Conservation (phyloP, 2,329 filamentous ascomycete species). For the Nannizzia gypsea region DNA sequence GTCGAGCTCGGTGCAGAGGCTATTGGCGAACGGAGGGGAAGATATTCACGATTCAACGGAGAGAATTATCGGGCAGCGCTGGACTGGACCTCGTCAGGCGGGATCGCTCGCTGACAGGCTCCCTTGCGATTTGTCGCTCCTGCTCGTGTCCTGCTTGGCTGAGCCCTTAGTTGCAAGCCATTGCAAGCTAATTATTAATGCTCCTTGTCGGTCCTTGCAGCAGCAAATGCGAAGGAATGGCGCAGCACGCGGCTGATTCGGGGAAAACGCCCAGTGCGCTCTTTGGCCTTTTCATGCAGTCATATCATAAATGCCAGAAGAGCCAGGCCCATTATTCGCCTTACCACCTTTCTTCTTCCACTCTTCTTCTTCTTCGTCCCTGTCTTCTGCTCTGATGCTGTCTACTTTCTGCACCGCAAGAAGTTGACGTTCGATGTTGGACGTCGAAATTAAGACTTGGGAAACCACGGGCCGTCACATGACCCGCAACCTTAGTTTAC, state of each 20-base stretch:
- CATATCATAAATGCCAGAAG: too few relatives aligned
- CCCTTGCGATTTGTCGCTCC: slow-evolving; percentile 4
- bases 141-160: slow-evolving; percentile 2
- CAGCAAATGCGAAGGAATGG: slow-evolving; percentile 6
- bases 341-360: background rate
- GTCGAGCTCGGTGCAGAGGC: background rate
- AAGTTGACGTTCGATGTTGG: background rate
- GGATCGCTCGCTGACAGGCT: slow-evolving; percentile 1
- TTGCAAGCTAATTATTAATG: background rate
- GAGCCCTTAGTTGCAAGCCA: slow-evolving; percentile 2
- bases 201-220: background rate
- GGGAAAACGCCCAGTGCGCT: slow-evolving; percentile 3
- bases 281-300: background rate
- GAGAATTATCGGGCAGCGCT: background rate
- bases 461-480: background rate
- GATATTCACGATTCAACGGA: background rate
- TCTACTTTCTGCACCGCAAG: background rate
- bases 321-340: too few relatives aligned
- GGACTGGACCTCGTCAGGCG: slow-evolving; percentile 2
- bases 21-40: background rate
- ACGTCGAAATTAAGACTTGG: background rate
- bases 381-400: background rate
- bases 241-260: slow-evolving; percentile 11
- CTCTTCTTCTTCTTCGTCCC: background rate
- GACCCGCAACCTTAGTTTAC: background rate